Conservation (phyloP, 2,329 filamentous ascomycete species). For the Ambrosiella cleistominuta region DNA sequence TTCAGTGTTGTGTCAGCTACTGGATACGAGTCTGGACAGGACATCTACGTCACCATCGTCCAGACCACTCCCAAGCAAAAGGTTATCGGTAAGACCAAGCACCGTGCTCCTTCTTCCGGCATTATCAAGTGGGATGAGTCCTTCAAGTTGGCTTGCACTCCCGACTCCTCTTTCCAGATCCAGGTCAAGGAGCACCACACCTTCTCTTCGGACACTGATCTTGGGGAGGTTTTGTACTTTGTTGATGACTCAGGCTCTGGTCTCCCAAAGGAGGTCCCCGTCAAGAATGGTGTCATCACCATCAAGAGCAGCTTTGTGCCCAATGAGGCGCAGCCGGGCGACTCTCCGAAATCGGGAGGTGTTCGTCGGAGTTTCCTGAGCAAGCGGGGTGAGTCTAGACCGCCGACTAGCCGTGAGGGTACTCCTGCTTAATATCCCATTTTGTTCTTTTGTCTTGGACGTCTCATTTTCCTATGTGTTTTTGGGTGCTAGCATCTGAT, state of each 20-base stretch:
- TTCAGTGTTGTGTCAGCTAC: slow-evolving; percentile 66
- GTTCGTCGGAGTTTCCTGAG: slow-evolving; percentile 37
- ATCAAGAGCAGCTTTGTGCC: slow-evolving; percentile 55
- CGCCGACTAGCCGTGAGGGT: slow-evolving; percentile 26
- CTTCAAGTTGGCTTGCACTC: slow-evolving; percentile 59
- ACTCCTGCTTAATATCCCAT: slow-evolving; percentile 17
- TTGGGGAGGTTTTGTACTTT: slow-evolving; percentile 79
- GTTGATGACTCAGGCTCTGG: slow-evolving; percentile 61
- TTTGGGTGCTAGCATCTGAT: neutral
- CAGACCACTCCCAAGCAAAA: slow-evolving; percentile 54
- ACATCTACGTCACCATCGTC: slow-evolving; percentile 61
- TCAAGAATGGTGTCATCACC: slow-evolving; percentile 55
- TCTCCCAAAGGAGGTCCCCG: slow-evolving; percentile 53
- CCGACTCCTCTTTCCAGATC: slow-evolving; percentile 74
- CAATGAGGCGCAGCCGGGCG: slow-evolving; percentile 19
- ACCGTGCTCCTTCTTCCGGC: slow-evolving; percentile 56
- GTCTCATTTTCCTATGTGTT: neutral
- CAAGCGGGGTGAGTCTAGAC: slow-evolving; percentile 23
- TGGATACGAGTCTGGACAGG: slow-evolving; percentile 58
- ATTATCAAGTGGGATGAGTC: slow-evolving; percentile 56
- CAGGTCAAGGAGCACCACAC: slow-evolving; percentile 71
- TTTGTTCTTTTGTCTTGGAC: slow-evolving; percentile 3
- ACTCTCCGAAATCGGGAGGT: slow-evolving; percentile 27
- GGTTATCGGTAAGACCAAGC: slow-evolving; percentile 80
- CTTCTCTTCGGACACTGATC: slow-evolving; percentile 64